Evolutionary conservation across 106 monocot species (phyloP).

Genomic region (Vanilla planifolia): DNA sequence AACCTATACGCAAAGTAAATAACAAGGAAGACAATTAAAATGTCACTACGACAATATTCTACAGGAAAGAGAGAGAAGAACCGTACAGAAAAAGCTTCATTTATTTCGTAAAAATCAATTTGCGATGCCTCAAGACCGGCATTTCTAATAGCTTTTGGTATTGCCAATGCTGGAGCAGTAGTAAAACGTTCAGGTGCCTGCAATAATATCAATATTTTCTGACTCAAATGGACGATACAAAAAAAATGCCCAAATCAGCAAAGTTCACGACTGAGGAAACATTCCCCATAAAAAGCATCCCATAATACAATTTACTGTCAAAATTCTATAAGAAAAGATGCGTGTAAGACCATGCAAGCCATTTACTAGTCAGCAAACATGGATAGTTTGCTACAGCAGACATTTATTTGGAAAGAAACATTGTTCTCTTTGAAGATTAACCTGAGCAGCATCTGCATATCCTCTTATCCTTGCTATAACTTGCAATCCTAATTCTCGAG

Average conservation of each 20-base stretch:
- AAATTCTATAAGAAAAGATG: background rate
- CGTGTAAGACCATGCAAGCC: background rate
- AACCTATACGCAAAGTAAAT: slow-evolving; percentile 49
- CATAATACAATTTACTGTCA: background rate
- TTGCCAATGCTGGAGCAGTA: slow-evolving; percentile 84
- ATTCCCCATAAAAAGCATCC: background rate
- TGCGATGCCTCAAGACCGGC: slow-evolving; percentile 79
- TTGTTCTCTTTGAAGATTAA: slow-evolving; percentile 5
- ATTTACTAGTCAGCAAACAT: background rate
- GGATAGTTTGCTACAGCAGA: background rate
- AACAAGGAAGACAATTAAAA: slow-evolving; percentile 6
- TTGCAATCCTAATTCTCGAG: slow-evolving; percentile 69
- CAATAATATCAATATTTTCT: slow-evolving; percentile 5
- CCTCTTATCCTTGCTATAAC: slow-evolving; percentile 85
- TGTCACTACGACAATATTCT: background rate
- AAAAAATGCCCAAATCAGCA: background rate
- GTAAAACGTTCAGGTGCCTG: slow-evolving; percentile 97
- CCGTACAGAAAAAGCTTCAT: slow-evolving; percentile 97
- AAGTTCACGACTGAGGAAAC: background rate
- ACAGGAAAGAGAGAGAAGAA: background rate
- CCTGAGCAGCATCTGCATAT: slow-evolving; percentile 96
- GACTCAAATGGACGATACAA: background rate
- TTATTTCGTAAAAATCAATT: slow-evolving; percentile 98
- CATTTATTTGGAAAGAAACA: background rate
- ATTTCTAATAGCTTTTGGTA: slow-evolving; percentile 89